Percentiles rank a stretch among this genome's conserved stretches.
phyloP scores from a whole-genome alignment of 768 basidiomycete species.

The Calocybe gangraenosa region DNA sequence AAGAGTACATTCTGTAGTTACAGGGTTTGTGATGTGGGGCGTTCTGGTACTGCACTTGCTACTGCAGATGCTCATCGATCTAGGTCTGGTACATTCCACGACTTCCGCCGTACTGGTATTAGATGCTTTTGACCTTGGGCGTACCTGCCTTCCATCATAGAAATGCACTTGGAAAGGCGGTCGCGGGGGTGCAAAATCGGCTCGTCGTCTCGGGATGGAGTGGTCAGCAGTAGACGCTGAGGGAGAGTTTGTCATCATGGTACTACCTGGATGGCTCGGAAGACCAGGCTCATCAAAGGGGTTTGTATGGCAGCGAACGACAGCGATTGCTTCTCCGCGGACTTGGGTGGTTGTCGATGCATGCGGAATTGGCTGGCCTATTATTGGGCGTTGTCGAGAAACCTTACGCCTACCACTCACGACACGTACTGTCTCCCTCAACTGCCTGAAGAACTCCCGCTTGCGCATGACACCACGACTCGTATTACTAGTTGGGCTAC shows the following conservation, averaged over 20 bases:
- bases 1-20: conserved; percentile 23
- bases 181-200: conserved; percentile 65
- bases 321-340: conserved; percentile 8
- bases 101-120: conserved; percentile 37
- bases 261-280: conserved; percentile 41
- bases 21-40: conserved; percentile 26
- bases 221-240: conserved; percentile 61
- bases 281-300: conserved; percentile 38
- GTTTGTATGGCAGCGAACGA: conserved; percentile 30
- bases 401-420: conserved; percentile 55
- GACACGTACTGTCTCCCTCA: conserved; percentile 60
- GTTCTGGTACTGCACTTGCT: conserved; percentile 32
- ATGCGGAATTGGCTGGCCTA: conserved; percentile 53
- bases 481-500: conserved; percentile 22
- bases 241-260: conserved; percentile 53
- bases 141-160: conserved; percentile 33
- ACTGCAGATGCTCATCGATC: conserved; percentile 52
- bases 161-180: conserved; percentile 40
- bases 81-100: conserved; percentile 38
- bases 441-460: conserved; percentile 59
- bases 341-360: conserved; percentile 19
- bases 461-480: conserved; percentile 66
- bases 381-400: conserved; percentile 41
- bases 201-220: conserved; percentile 63
- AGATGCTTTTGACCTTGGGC: conserved; percentile 30